phyloP scores from a whole-genome alignment of 306 rosid species.

The Hippophae tibetana region DNA sequence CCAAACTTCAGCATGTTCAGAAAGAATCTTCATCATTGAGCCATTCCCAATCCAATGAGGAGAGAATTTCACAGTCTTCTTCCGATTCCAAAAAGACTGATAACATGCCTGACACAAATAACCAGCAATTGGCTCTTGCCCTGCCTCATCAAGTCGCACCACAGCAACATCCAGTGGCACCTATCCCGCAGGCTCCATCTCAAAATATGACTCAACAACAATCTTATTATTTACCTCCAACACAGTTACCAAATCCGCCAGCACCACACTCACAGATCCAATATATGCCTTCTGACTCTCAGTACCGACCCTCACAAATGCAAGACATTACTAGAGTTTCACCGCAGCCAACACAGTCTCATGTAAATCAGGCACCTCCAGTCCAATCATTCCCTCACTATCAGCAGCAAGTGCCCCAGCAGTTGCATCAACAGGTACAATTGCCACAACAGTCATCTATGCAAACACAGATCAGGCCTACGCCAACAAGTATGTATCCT shows the following conservation, averaged over 20 bases:
- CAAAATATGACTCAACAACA: constrained; percentile 55
- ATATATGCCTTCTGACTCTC: constrained; percentile 60
- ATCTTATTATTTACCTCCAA: constrained; percentile 60
- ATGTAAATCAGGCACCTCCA: constrained; percentile 47
- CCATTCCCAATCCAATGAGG: constrained; percentile 74
- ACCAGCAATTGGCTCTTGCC: constrained; percentile 90
- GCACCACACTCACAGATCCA: constrained; percentile 59
- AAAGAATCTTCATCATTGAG: constrained; percentile 68
- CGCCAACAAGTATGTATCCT: constrained; percentile 44
- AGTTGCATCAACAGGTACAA: constrained; percentile 32
- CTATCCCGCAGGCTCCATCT: constrained; percentile 46
- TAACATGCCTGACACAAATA: constrained; percentile 46
- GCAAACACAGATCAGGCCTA: constrained; percentile 64
- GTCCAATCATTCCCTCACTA: constrained; percentile 67
- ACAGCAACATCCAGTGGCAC: constrained; percentile 42
- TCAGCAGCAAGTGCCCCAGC: constrained; percentile 52
- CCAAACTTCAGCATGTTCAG: constrained; percentile 84
- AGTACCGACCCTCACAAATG: constrained; percentile 51
- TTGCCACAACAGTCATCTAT: constrained; percentile 50
- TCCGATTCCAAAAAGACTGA: constrained; percentile 55
- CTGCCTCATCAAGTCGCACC: constrained; percentile 67
- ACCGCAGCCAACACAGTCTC: constrained; percentile 53
- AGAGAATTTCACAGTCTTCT: constrained; percentile 45
- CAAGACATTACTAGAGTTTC: constrained; percentile 52
- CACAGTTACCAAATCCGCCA: constrained; percentile 48